phyloP scores from a whole-genome alignment of 2,329 filamentous ascomycete genomes.

The Hypoxylon sp. region DNA sequence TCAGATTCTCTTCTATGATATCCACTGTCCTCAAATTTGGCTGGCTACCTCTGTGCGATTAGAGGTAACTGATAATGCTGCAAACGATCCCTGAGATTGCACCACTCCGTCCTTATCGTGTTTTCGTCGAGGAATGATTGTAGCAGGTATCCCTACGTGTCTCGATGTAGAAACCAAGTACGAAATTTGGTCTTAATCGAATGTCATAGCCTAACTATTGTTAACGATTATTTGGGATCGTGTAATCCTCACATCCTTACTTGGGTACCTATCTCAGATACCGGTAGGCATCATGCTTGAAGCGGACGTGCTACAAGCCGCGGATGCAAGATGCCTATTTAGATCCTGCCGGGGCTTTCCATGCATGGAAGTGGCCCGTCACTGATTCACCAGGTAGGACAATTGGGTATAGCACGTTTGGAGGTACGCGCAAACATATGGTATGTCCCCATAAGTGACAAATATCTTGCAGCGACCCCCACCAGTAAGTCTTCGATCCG shows the following conservation, averaged over 20 bases:
- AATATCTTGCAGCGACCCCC: conserved; percentile 1
- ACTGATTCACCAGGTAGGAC: conserved; percentile 16
- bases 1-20: not conserved
- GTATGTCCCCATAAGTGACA: not conserved
- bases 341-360: conserved; percentile 33
- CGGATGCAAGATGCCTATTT: conserved; percentile 42
- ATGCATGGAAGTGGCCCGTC: conserved; percentile 11
- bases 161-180: not conserved
- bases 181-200: not conserved
- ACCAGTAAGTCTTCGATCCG: not conserved
- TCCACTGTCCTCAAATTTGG: not conserved
- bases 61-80: not conserved
- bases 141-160: not conserved
- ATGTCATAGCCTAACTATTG: not conserved
- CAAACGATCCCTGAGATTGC: not conserved
- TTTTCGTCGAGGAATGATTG: not conserved
- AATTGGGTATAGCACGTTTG: not conserved
- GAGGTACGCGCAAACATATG: conserved; percentile 19
- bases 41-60: not conserved
- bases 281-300: conserved; percentile 19
- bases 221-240: conserved; percentile 3
- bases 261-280: not conserved
- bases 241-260: not conserved
- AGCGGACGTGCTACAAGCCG: conserved; percentile 15
- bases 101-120: not conserved